Evolutionary conservation across 2,329 filamentous ascomycete genomes (phyloP), one percentile per base, ranked within the genome.

Genomic region (Alternaria alternata): DNA sequence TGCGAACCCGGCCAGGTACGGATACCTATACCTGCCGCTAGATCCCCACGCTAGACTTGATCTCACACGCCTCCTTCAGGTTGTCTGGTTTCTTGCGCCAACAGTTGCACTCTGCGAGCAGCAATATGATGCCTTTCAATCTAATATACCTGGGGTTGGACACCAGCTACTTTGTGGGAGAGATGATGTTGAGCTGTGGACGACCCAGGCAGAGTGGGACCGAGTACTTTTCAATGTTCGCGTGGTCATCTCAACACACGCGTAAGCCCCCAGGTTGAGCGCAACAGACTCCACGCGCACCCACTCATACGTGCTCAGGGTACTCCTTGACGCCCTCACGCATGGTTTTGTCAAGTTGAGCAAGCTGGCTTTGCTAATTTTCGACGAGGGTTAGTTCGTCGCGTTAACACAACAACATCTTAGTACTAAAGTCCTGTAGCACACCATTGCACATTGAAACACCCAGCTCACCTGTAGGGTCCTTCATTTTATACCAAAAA

Each of bases 201-300:
- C 86, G 0, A 84, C 87, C 6, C 83, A 88, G 65, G 69, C 78
- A 2, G 82, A 88, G 1, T 96, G 93, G 93, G 82, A 91, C 59
- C 82, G 81, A 0, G 83, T 90, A 2, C 80, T 96, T 1, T 67
- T 80, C 3, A 88, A 89, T 48, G 84, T 91, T 22, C 84, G 87
- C 1, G 83, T 96, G n/a, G 86, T 96, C 5, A 84, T 96, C 1
- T 93, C 91, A 0, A 95, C 93, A 0, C 88, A 90, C 61, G 88
- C 91, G 46, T 49, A 49, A 49, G 46, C 22, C 46, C 46, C 32
- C 32, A 49, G 32, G 30, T 2, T 49, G 20, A n/a, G 30, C 30
- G 16, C 32, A 16, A 49, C 20, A 26, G 32, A 26, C 32, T 22
- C 46, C 46, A 49, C 46, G 24, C 30, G 20, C 32, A 32, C 32